A percentile compares a stretch with the other conserved stretches of the same genome.
Conservation (phyloP, 176 grass and related monocot species). For the Paspalum notatum region DNA sequence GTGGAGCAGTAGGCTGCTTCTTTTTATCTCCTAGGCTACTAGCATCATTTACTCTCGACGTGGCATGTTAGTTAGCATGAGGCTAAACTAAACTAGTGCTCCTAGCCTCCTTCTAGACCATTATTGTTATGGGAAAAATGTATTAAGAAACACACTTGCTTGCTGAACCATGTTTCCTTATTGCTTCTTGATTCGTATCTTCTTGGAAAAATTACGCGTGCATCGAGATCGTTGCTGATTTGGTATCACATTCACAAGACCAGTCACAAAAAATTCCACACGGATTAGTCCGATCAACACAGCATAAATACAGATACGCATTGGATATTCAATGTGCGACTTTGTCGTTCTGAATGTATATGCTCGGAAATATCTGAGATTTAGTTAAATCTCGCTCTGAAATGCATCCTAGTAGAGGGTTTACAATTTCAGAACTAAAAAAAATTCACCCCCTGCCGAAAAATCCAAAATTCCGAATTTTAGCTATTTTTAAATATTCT, state of each 20-base stretch:
- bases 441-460: no score
- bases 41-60: conserved; percentile 11
- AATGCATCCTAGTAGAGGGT: no score
- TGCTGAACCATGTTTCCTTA: background rate
- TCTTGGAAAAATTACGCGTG: background rate
- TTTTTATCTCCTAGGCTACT: conserved; percentile 4
- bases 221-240: background rate
- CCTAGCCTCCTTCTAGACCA: background rate
- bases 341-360: background rate
- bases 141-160: conserved; percentile 21
- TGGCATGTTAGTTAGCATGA: background rate
- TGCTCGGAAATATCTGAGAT: background rate
- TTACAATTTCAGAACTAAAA: no score
- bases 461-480: no score
- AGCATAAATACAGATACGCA: background rate
- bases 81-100: background rate
- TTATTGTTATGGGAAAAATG: background rate
- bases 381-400: background rate
- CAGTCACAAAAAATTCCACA: background rate
- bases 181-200: conserved; percentile 20
- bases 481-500: no score
- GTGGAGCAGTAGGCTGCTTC: background rate
- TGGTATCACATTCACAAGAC: conserved; percentile 4
- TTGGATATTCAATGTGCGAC: background rate
- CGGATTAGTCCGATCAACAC: background rate